Conservation (phyloP, 345 rosid species). For the Citrus maxima region DNA sequence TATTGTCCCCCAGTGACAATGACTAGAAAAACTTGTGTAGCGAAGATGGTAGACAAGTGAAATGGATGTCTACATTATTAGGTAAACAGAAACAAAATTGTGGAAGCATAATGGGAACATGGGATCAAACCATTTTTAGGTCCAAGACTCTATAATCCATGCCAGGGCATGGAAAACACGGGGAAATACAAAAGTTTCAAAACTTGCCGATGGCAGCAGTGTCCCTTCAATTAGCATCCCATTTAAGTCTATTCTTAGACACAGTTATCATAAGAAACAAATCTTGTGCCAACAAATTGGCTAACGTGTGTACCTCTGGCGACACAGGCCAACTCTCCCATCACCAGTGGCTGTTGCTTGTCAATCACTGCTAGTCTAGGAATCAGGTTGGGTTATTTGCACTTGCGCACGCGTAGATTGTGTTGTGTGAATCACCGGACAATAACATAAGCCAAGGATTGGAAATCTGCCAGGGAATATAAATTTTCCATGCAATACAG, state of each 20-base stretch:
- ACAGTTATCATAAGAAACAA: not conserved
- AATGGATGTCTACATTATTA: not conserved
- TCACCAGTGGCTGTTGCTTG: not conserved
- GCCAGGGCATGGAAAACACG: not conserved
- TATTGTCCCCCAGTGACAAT: slow-evolving; percentile 12
- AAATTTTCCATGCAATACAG: too few relatives aligned
- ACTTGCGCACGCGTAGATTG: not conserved
- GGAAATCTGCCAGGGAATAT: too few relatives aligned
- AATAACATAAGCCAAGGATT: not conserved
- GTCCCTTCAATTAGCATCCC: not conserved
- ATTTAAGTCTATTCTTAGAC: not conserved
- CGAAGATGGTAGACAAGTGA: slow-evolving; percentile 4
- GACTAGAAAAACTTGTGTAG: not conserved
- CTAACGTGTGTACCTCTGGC: not conserved
- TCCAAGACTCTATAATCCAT: not conserved
- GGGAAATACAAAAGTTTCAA: not conserved
- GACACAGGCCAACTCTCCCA: not conserved
- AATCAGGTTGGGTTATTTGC: too few relatives aligned
- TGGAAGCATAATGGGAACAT: not conserved
- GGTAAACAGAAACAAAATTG: not conserved
- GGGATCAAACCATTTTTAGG: not conserved
- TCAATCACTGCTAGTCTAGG: not conserved
- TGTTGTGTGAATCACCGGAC: not conserved
- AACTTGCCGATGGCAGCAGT: not conserved
- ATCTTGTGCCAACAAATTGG: not conserved